A percentile compares a stretch with the other conserved stretches of the same genome.
These are phyloP conservation scores for Debaryomyces coudertii DNA, from an alignment of 1,139 yeast genomes.

Conservation along the genomic window DNA sequence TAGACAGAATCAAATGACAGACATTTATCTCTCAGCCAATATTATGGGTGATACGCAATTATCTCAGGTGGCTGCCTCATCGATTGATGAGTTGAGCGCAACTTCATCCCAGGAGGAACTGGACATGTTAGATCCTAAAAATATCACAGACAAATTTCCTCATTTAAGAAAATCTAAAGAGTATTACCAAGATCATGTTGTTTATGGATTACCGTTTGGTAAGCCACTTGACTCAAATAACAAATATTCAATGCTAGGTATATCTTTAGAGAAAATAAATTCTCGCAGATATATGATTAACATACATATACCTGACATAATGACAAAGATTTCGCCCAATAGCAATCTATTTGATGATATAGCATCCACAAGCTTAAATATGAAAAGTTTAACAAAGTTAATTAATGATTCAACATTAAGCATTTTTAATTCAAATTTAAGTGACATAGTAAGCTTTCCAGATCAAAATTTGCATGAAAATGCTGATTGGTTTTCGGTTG, in stretches of 20 bases:
- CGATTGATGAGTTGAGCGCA: conserved; percentile 22
- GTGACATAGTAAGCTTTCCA: conserved; percentile 18
- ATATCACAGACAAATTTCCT: conserved; percentile 27
- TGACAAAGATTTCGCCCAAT: conserved; percentile 34
- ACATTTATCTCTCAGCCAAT: conserved; percentile 35
- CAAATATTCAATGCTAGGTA: conserved; percentile 21
- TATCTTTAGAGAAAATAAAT: conserved; percentile 39
- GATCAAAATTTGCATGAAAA: conserved; percentile 15
- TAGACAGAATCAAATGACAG: conserved; percentile 26
- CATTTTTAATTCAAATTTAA: conserved; percentile 18
- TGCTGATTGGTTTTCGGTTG: conserved; percentile 18
- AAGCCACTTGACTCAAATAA: not conserved
- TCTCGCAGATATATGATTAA: conserved; percentile 36
- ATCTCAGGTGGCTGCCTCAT: conserved; percentile 24
- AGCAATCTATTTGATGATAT: conserved; percentile 25
- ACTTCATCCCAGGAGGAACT: conserved; percentile 16
- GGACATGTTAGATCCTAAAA: conserved; percentile 1
- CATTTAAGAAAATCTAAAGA: conserved; percentile 29
- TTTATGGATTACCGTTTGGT: conserved; percentile 32
- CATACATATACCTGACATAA: conserved; percentile 50
- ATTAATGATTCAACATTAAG: conserved; percentile 14
- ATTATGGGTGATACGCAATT: conserved; percentile 27
- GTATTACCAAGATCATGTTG: conserved; percentile 32
- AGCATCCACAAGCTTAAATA: conserved; percentile 14
- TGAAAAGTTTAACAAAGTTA: conserved; percentile 15